Evolutionary conservation across 495 filamentous ascomycete genomes (phyloP).

Genomic region (Penicillium pulvis): DNA sequence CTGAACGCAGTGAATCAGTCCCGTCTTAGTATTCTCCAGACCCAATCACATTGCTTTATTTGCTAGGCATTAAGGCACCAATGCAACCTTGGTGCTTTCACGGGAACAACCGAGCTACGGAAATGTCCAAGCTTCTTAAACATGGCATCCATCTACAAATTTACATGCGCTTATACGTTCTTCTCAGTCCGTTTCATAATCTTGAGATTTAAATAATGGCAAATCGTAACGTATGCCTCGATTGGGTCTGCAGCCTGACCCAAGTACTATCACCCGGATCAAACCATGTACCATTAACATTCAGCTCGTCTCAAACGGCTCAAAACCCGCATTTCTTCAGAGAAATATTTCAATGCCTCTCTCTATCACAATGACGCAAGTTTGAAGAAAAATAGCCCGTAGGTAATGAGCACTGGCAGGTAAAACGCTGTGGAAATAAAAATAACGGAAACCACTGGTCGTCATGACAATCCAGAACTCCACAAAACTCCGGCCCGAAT

Average conservation of each 20-base stretch:
- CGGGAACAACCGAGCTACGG: background rate
- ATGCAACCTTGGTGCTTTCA: background rate
- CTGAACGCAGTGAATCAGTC: background rate
- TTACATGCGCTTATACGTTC: no score
- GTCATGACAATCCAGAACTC: constrained; percentile 12
- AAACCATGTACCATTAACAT: background rate
- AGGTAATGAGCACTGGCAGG: background rate
- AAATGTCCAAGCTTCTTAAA: background rate
- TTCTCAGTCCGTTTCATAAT: no score
- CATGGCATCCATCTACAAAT: no score
- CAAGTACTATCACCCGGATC: background rate
- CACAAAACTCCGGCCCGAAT: constrained; percentile 13
- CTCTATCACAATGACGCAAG: background rate
- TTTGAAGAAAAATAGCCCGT: background rate
- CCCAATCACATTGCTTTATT: background rate
- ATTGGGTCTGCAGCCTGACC: background rate
- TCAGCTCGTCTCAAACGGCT: background rate
- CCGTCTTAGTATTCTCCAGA: constrained; percentile 1
- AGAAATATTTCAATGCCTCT: background rate
- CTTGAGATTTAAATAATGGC: background rate
- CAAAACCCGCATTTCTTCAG: background rate
- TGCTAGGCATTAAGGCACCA: background rate
- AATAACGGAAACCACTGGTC: constrained; percentile 1
- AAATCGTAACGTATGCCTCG: background rate
- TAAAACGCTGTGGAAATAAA: constrained; percentile 6